Evolutionary conservation across 768 basidiomycete genomes (phyloP).

Genomic region (Boletus rex-veris): DNA sequence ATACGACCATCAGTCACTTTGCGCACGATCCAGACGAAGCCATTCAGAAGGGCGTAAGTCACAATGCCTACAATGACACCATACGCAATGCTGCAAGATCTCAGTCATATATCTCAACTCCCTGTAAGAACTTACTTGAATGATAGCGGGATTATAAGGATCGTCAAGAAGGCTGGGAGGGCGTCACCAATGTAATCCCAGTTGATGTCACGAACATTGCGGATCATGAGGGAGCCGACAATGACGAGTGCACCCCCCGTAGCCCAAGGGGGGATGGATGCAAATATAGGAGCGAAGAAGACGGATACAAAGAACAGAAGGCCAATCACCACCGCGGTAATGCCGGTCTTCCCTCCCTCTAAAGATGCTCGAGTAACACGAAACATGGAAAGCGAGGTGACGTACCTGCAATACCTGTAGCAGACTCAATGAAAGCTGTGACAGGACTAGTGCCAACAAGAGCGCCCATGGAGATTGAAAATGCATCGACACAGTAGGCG

Average conservation of each 20-base stretch:
- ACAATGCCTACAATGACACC: constrained; percentile 80
- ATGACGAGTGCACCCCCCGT: constrained; percentile 84
- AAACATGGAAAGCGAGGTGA: not conserved
- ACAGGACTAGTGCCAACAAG: constrained; percentile 79
- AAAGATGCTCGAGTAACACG: constrained; percentile 10
- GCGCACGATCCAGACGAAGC: constrained; percentile 54
- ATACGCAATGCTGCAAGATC: constrained; percentile 67
- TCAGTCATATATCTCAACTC: not conserved
- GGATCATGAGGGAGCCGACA: constrained; percentile 86
- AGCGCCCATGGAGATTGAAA: constrained; percentile 77
- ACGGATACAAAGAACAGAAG: constrained; percentile 78
- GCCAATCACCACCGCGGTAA: constrained; percentile 71
- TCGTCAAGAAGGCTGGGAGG: constrained; percentile 81
- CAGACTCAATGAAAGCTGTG: constrained; percentile 79
- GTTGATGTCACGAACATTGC: constrained; percentile 83
- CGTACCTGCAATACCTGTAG: constrained; percentile 72
- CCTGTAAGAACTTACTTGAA: constrained; percentile 56
- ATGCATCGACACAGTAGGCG: constrained; percentile 81
- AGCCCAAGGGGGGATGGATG: constrained; percentile 83
- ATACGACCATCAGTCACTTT: constrained; percentile 58
- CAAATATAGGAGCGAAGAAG: constrained; percentile 88
- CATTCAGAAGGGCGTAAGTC: constrained; percentile 72
- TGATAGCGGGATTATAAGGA: constrained; percentile 74
- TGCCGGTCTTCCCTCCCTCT: constrained; percentile 87
- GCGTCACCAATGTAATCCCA: constrained; percentile 87